Evolutionary conservation across 306 rosid species (phyloP), one percentile per base, ranked within the genome.

Genomic region (Alnus glutinosa): DNA sequence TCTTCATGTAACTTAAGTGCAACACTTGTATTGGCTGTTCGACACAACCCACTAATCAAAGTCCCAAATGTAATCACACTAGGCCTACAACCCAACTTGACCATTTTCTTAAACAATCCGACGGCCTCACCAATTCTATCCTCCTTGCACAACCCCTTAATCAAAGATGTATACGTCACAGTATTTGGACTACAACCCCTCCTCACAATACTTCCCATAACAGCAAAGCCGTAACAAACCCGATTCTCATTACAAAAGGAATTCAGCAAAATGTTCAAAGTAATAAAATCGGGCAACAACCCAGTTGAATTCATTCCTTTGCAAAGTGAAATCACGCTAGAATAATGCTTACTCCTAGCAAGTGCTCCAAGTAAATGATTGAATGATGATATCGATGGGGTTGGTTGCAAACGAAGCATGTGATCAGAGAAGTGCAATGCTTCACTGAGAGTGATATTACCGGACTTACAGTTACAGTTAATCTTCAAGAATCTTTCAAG

Each of bases 81-180:
- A 32, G 92, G 89, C 63, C 5, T 28, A 74, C 82, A 75, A 39
- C 86, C 85, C 63, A 82, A 64, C 81, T 62, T 86, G 6, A 68
- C 11, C 82, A 86, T 80, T 73, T 70, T 77, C 73, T 54, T 58
- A 52, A 84, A 84, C 77, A 86, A 77, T 54, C 52, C 52, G 1
- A 62, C 61, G 0, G 88, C 90, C 51, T 84, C 81, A 71, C 4
- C 14, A 75, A 79, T 80, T 75, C 79, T 84, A 82, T 80, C 47
- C 77, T 79, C 90, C 81, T 46, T 64, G 70, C 88, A 86, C 59
- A 89, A n/a, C 19, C 90, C 90, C 73, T 70, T 86, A 39, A 89
- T 61, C 74, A 89, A 80, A 32, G 70, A 49, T 2, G 85, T 80
- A 77, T 54, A 89, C 28, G 86, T 82, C 30, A 73, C 79, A 64